Base-by-base conservation (phyloP, 371 early-diverging fungal species). In the Mucor racemosus region DNA sequence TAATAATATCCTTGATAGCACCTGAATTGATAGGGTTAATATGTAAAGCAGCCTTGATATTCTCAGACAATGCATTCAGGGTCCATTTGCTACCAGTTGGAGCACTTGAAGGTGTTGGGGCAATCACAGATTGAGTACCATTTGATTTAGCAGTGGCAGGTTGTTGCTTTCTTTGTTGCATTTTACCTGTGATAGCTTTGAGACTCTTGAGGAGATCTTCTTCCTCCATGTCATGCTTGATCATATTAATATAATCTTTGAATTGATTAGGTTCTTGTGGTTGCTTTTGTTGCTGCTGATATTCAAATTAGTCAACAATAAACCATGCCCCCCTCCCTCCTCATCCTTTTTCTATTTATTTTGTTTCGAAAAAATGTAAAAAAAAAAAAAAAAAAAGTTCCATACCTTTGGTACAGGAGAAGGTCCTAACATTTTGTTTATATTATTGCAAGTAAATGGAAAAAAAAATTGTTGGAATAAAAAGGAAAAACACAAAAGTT, bases 11-110 rank as follows among this genome's bases (percentile, higher is more conserved):
- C 41, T 76, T 76, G 33, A 81, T 67, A 26, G 79, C 79, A 33
- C 67, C 70, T 9, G 69, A 65, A 9, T 69, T 75, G 7, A 55
- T 57, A 34, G 75, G 44, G 9, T 68, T 71, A 17, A 81, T 65
- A 11, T 72, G 62, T 1, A 76, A 59, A 13, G 73, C 62, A 14
- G 62, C 53, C 54, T 76, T 73, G n/a, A 81, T 56, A n/a, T 74
- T 76, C 33, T 73, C 56, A 31, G 71, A 36, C 8, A 81, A 38
- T 4, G 80, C 77, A 36, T 69, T 68, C 11, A 67, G 38, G 9
- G 76, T 77, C 80, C 80, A 80, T 31, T 60, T 69, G 9, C 42
- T 17, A 5, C 77, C 78, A 13, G 66, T 66, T 34, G 74, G 67
- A 34, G 68, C 40, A 36, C 62, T 65, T 4, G 74, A 74, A 17